phyloP scores from a whole-genome alignment of 2,329 filamentous ascomycete genomes.

The Botrytis byssoidea region DNA sequence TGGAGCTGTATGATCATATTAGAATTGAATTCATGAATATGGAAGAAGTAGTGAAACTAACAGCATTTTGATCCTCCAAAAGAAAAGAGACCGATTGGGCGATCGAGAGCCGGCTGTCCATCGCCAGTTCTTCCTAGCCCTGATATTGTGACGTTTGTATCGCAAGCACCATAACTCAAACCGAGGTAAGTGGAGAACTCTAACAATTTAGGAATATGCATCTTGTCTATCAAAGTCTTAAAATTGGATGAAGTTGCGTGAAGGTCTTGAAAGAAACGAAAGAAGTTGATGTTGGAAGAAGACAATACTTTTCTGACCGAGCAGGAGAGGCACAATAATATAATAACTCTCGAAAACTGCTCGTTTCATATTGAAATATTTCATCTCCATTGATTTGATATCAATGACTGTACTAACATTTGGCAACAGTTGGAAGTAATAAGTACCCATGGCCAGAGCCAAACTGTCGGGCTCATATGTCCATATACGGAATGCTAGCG shows the following conservation, averaged over 20 bases:
- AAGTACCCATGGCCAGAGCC: conserved; percentile 11
- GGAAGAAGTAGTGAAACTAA: background rate
- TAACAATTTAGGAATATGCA: background rate
- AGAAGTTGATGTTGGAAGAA: background rate
- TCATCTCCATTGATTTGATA: background rate
- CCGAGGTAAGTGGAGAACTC: background rate
- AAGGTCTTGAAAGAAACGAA: background rate
- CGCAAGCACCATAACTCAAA: background rate
- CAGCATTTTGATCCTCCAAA: conserved; percentile 11
- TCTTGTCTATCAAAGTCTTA: background rate
- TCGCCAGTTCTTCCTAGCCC: conserved; percentile 3
- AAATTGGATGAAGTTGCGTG: background rate
- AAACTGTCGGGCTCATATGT: background rate
- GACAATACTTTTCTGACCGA: background rate
- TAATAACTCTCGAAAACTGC: background rate
- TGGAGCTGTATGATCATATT: background rate
- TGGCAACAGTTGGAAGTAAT: conserved; percentile 11
- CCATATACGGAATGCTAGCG: background rate
- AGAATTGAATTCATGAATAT: background rate
- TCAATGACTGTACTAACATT: background rate
- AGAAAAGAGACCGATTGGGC: background rate
- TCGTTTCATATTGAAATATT: conserved; percentile 8
- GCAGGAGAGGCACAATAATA: background rate
- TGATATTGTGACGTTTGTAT: conserved; percentile 17
- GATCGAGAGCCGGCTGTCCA: conserved; percentile 3